Conservation (phyloP, 306 rosid species). For the Luffa aegyptiaca region DNA sequence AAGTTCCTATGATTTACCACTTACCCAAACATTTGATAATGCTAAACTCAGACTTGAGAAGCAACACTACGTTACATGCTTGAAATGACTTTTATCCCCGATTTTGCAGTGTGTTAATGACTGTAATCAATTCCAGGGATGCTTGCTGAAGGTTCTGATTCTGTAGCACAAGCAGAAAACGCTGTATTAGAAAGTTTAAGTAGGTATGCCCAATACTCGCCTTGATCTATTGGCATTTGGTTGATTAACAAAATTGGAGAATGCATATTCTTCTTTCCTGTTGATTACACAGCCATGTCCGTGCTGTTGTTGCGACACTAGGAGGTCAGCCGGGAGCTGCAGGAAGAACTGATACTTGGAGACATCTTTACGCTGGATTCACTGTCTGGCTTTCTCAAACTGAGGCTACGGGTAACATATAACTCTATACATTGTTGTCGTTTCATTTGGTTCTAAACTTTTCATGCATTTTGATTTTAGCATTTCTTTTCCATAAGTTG, state of each 20-base stretch:
- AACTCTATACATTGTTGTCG: not conserved
- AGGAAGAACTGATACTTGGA: slow-evolving; percentile 56
- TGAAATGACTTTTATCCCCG: slow-evolving; percentile 21
- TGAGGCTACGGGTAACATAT: slow-evolving; percentile 47
- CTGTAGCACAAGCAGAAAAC: slow-evolving; percentile 72
- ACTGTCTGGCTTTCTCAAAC: slow-evolving; percentile 84
- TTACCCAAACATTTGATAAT: not conserved
- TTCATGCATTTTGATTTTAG: slow-evolving; percentile 1
- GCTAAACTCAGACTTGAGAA: not conserved
- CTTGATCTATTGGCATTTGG: not conserved
- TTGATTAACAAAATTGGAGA: not conserved
- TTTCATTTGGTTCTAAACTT: not conserved
- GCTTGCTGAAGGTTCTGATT: slow-evolving; percentile 61
- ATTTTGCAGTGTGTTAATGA: slow-evolving; percentile 28
- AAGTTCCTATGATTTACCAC: not conserved
- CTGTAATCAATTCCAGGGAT: slow-evolving; percentile 56
- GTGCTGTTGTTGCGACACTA: slow-evolving; percentile 65
- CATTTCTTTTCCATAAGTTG: not conserved
- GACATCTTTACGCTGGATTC: slow-evolving; percentile 80
- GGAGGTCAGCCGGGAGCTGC: slow-evolving; percentile 71
- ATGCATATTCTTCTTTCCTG: slow-evolving; percentile 6
- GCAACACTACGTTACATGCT: not conserved
- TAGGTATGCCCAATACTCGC: slow-evolving; percentile 37
- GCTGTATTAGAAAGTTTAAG: slow-evolving; percentile 78
- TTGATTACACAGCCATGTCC: slow-evolving; percentile 53